A percentile compares a stretch with the other conserved stretches of the same genome.
These are phyloP conservation scores for Apiotrichum veenhuisii DNA, from an alignment of 1,284 basidiomycete species.

Conservation along the genomic window DNA sequence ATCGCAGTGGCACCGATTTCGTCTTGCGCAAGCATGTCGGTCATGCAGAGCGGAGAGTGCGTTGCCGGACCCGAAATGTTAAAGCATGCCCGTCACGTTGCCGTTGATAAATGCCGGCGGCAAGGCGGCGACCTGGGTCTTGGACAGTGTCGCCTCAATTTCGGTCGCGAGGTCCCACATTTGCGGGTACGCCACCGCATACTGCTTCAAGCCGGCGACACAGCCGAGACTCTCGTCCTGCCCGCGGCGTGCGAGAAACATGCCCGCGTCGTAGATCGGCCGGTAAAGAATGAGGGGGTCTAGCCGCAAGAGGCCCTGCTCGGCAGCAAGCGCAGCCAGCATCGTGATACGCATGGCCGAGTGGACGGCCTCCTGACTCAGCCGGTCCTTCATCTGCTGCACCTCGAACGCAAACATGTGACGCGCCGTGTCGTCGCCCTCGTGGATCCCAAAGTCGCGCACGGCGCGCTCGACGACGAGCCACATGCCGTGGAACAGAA, in stretches of 20 bases:
- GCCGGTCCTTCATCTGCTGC: slow-evolving; percentile 62
- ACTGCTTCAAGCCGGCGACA: slow-evolving; percentile 78
- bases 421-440: slow-evolving; percentile 37
- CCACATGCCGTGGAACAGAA: slow-evolving; percentile 86
- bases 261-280: slow-evolving; percentile 74
- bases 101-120: neutral
- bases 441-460: slow-evolving; percentile 76
- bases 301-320: slow-evolving; percentile 68
- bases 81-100: neutral
- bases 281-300: slow-evolving; percentile 70
- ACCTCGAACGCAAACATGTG: slow-evolving; percentile 51
- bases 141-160: slow-evolving; percentile 29
- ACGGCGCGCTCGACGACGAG: slow-evolving; percentile 52
- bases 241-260: slow-evolving; percentile 72
- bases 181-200: slow-evolving; percentile 64
- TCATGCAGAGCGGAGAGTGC: neutral
- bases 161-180: slow-evolving; percentile 71
- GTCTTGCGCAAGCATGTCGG: neutral
- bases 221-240: slow-evolving; percentile 76
- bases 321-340: slow-evolving; percentile 70
- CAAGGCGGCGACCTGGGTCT: neutral
- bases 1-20: neutral
- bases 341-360: slow-evolving; percentile 74
- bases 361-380: slow-evolving; percentile 74
- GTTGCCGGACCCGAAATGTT: neutral